These are phyloP conservation scores for Rhodotorula taiwanensis DNA, from an alignment of 768 basidiomycete genomes.

Conservation along the genomic window DNA sequence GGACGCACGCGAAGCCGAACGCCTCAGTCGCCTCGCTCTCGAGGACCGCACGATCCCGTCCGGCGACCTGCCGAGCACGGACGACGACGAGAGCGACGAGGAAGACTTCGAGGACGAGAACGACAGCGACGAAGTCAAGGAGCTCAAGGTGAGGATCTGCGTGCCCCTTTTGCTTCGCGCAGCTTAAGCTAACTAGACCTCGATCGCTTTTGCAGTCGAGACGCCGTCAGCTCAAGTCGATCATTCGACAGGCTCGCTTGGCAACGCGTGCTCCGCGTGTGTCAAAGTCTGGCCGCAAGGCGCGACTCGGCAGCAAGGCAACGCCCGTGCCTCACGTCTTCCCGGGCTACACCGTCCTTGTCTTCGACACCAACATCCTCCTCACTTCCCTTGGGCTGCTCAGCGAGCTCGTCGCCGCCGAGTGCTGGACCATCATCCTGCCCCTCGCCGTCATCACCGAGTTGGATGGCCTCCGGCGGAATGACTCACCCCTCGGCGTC, in stretches of 20 bases:
- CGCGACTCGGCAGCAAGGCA: slow-evolving; percentile 41
- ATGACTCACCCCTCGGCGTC: slow-evolving; percentile 59
- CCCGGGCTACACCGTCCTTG: slow-evolving; percentile 80
- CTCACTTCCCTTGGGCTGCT: slow-evolving; percentile 73
- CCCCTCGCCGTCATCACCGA: slow-evolving; percentile 89
- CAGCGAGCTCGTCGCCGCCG: slow-evolving; percentile 65
- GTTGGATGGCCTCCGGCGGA: slow-evolving; percentile 76
- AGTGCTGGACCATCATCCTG: slow-evolving; percentile 78
- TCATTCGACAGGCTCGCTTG: slow-evolving; percentile 48
- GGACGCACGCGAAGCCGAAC: slow-evolving; percentile 64
- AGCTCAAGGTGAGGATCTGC: slow-evolving; percentile 59
- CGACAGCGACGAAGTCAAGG: slow-evolving; percentile 52
- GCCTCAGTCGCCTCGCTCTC: slow-evolving; percentile 55
- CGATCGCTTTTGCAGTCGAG: slow-evolving; percentile 53
- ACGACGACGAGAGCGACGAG: slow-evolving; percentile 43
- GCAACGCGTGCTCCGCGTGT: slow-evolving; percentile 34
- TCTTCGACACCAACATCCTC: slow-evolving; percentile 91
- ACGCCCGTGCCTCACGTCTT: slow-evolving; percentile 53
- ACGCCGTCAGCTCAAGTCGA: slow-evolving; percentile 61
- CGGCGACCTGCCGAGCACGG: slow-evolving; percentile 55
- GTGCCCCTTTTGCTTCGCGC: background rate
- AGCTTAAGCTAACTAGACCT: background rate
- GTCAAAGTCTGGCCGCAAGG: slow-evolving; percentile 41
- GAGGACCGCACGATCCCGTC: slow-evolving; percentile 61
- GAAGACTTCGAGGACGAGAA: slow-evolving; percentile 51